Percentiles rank a stretch among this genome's conserved stretches.
Evolutionary conservation across 768 basidiomycete genomes (phyloP).

Genomic region (Suillus clintonianus): DNA sequence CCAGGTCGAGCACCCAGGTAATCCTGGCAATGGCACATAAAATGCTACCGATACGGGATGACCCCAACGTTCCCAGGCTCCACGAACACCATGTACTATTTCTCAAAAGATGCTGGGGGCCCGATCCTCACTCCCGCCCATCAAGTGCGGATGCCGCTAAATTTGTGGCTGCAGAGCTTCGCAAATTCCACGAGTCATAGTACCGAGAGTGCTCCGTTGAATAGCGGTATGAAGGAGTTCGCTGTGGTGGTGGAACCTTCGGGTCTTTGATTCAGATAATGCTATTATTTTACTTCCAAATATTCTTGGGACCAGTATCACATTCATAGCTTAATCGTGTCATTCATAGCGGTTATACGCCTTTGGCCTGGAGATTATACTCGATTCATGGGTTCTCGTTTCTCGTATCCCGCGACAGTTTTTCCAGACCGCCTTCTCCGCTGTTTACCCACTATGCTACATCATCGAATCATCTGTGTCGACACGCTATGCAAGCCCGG

Average conservation of each 20-base stretch:
- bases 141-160: slow-evolving; percentile 3
- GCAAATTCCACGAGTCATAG: not conserved
- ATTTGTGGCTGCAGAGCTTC: slow-evolving; percentile 1
- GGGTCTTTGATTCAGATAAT: too few relatives aligned
- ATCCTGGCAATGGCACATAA: not conserved
- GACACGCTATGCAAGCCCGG: too few relatives aligned
- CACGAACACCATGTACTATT: not conserved
- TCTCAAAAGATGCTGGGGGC: slow-evolving; percentile 8
- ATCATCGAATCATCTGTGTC: too few relatives aligned
- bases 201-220: not conserved
- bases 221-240: not conserved
- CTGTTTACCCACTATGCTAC: not conserved
- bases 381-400: too few relatives aligned
- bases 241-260: not conserved
- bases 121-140: not conserved
- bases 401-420: too few relatives aligned
- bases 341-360: not conserved
- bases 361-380: too few relatives aligned
- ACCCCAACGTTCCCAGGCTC: not conserved
- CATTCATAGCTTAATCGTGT: not conserved
- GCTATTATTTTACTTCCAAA: too few relatives aligned
- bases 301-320: not conserved
- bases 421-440: not conserved
- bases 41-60: not conserved
- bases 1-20: not conserved